Evolutionary conservation across 345 rosid genomes (phyloP).

Genomic region (Gossypium arboreum): DNA sequence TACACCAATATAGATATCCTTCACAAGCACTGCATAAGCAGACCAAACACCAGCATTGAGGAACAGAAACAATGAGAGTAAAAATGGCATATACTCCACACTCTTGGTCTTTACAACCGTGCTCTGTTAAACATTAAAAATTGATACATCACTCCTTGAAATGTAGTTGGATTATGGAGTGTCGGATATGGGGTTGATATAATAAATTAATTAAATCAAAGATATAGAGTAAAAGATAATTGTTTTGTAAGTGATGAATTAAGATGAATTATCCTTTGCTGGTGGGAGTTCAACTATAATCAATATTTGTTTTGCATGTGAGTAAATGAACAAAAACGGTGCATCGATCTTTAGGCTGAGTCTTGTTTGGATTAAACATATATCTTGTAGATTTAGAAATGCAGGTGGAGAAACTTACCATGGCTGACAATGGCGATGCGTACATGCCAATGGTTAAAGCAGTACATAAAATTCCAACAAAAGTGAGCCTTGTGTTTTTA

Average conservation of each 20-base stretch:
- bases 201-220: too few relatives aligned
- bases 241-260: too few relatives aligned
- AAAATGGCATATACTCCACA: constrained; percentile 42
- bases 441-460: constrained; percentile 54
- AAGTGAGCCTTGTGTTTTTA: constrained; percentile 26
- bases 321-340: background rate
- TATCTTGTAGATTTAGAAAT: background rate
- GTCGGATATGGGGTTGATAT: too few relatives aligned
- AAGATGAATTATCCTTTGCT: too few relatives aligned
- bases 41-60: constrained; percentile 35
- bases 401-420: constrained; percentile 30
- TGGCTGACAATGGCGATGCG: constrained; percentile 46
- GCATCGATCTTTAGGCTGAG: background rate
- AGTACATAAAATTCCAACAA: constrained; percentile 48
- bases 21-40: constrained; percentile 26
- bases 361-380: background rate
- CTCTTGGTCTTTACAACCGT: constrained; percentile 32
- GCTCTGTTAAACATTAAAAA: constrained; percentile 19
- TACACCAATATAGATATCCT: constrained; percentile 39
- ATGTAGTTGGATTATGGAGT: background rate
- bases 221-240: too few relatives aligned
- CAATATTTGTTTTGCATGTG: too few relatives aligned
- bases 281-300: too few relatives aligned
- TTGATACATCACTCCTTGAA: background rate
- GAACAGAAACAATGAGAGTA: constrained; percentile 33